Conservation (phyloP, 768 basidiomycete species). For the Naganishia vaughanmartiniae region DNA sequence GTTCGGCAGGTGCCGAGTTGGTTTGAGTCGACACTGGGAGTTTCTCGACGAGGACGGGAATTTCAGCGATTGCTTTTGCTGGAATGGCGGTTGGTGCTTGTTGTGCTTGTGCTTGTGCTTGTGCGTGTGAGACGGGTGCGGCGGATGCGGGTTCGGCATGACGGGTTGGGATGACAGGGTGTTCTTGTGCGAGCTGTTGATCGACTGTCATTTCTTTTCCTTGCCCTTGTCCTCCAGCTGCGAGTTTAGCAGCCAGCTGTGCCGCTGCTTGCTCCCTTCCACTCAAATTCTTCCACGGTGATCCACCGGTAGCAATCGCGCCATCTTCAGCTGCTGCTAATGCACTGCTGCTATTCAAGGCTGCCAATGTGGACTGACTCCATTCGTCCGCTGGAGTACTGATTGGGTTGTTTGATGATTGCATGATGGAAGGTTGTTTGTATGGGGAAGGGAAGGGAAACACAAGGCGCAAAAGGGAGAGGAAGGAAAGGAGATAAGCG, state of each 20-base stretch:
- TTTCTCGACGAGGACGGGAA: no score
- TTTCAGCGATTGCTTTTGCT: no score
- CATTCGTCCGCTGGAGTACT: slow-evolving; percentile 19
- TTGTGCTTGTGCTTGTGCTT: no score
- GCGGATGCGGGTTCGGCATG: no score
- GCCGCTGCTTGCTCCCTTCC: slow-evolving; percentile 49
- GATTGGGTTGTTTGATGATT: background rate
- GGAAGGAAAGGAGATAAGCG: no score
- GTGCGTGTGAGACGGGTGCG: no score
- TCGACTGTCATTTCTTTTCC: slow-evolving; percentile 1
- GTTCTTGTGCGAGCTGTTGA: slow-evolving; percentile 5
- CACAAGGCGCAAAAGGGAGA: no score
- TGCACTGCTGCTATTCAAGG: slow-evolving; percentile 23
- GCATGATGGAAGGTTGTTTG: no score
- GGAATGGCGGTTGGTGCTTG: no score
- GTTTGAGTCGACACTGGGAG: background rate
- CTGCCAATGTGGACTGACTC: slow-evolving; percentile 15
- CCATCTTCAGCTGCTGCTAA: background rate
- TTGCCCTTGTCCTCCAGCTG: background rate
- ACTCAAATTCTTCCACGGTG: slow-evolving; percentile 33
- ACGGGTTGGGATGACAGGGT: no score
- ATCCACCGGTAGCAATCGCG: no score
- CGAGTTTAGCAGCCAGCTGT: slow-evolving; percentile 36
- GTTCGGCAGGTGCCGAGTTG: background rate
- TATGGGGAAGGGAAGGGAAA: background rate